Percentiles rank a stretch among this genome's conserved stretches.
These are phyloP conservation scores for Globisporangium spinosum DNA, from an alignment of 352 stramenopile species.

Conservation along the genomic window DNA sequence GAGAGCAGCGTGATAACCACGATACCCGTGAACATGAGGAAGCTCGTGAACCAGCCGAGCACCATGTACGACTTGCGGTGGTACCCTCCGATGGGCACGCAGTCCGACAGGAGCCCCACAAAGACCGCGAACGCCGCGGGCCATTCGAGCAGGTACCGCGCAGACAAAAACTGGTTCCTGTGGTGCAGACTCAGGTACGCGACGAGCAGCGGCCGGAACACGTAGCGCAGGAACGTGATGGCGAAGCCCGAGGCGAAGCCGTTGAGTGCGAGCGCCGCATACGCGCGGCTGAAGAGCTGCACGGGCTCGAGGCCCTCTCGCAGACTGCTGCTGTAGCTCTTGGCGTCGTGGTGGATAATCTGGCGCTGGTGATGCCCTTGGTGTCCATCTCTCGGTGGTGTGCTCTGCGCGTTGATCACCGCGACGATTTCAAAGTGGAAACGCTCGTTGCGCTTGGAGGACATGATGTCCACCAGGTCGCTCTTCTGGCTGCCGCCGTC, in stretches of 20 bases:
- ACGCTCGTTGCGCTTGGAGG: conserved; percentile 10
- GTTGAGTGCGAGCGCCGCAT: conserved; percentile 40
- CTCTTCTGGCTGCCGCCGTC: conserved; percentile 2
- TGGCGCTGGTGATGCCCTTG: not conserved
- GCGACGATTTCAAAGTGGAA: conserved; percentile 5
- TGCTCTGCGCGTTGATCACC: not conserved
- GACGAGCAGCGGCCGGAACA: conserved; percentile 42
- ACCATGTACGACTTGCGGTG: conserved; percentile 87
- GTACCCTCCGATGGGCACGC: conserved; percentile 67
- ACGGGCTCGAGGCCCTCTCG: conserved; percentile 35
- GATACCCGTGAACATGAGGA: conserved; percentile 24
- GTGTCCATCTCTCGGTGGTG: too few species aligned
- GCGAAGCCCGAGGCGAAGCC: conserved; percentile 28
- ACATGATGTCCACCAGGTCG: conserved; percentile 10
- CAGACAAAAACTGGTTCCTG: conserved; percentile 27
- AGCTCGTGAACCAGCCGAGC: conserved; percentile 51
- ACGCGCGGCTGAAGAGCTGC: conserved; percentile 29
- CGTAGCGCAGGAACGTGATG: conserved; percentile 30
- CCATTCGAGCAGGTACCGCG: conserved; percentile 52
- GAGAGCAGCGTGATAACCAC: conserved; percentile 18
- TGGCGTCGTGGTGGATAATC: not conserved
- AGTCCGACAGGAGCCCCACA: conserved; percentile 86
- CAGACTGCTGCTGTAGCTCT: conserved; percentile 20
- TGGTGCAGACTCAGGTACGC: conserved; percentile 38
- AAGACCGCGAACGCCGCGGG: conserved; percentile 72